Conservation (phyloP, 108 stramenopile genomes). For the Schizochytrium sp. region DNA sequence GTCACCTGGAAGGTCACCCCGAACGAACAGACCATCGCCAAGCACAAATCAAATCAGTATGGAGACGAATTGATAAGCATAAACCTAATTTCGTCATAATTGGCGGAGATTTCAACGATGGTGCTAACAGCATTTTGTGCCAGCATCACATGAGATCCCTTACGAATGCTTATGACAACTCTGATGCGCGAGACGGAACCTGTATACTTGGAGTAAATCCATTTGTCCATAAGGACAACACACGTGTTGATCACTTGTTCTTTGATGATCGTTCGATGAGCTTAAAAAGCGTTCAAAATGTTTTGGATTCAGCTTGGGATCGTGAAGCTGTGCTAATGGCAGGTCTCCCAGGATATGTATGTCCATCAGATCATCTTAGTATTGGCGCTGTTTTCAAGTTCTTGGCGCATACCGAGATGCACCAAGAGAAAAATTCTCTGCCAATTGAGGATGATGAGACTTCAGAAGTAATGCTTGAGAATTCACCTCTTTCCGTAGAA, state of each 20-base stretch:
- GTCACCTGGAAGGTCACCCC: slow-evolving; percentile 15
- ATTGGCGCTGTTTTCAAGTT: background rate
- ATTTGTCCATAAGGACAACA: background rate
- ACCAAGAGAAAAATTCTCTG: background rate
- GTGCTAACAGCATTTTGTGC: background rate
- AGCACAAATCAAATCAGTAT: background rate
- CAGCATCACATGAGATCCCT: background rate
- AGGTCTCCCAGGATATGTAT: background rate
- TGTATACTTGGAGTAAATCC: background rate
- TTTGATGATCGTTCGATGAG: background rate
- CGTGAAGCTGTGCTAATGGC: background rate
- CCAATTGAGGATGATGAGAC: too few relatives aligned
- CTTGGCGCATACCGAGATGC: background rate
- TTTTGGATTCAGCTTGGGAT: background rate
- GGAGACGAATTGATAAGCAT: slow-evolving; percentile 32
- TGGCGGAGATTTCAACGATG: slow-evolving; percentile 7
- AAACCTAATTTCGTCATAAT: background rate
- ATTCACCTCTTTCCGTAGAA: too few relatives aligned
- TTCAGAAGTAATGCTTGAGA: too few relatives aligned
- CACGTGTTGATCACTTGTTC: slow-evolving; percentile 2
- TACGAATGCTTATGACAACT: background rate
- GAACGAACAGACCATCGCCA: background rate
- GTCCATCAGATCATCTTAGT: slow-evolving; percentile 19
- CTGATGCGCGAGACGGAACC: background rate
- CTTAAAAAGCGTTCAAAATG: background rate